Evolutionary conservation across 768 basidiomycete species (phyloP), one percentile per base, ranked within the genome.

Genomic region (Dentipellis fragilis): DNA sequence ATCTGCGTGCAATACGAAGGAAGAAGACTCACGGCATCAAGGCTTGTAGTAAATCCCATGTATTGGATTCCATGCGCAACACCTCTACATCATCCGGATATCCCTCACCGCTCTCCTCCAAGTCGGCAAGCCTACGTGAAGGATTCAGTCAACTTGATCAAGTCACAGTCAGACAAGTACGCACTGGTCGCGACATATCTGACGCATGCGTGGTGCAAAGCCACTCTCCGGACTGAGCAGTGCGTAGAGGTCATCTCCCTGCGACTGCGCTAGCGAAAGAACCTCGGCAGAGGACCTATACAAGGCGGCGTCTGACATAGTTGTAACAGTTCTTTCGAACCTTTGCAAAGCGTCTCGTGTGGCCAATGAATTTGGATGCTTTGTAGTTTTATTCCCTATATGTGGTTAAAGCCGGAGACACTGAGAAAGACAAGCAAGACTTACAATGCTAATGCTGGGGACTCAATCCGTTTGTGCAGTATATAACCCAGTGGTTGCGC

Each of bases 11-110:
- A 51, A 49, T 21, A 35, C 22, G 19, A 17, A 36, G 22, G 49
- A n/a, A 19, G 4, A 14, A n/a, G 7, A 80, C 85, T 63, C 65
- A 87, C 83, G 87, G 81, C 77, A 85, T 79, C 48, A 93, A 72
- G 2, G 83, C 81, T 65, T 92, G 89, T 1, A 93, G 66, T 2
- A 93, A 74, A 0, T 77, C 78, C 91, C 91, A 94, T 0, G 91
- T 91, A 66, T 86, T 84, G 48, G 81, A 77, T 65, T 93, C 90
- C 66, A 92, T 73, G 10, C 79, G 75, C 53, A 90, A 68, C 1
- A 81, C 71, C 22, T 85, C 84, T 0, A 85, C 60, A 61, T 87
- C 85, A 23, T 80, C 76, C 39, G 64, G 70, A 16, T 75, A 69
- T 22, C 68, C 62, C 22, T 64, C 73, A 37, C 67, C 65, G 58